Evolutionary conservation across 805 yeast genomes (phyloP), one percentile per base, ranked within the genome.

Genomic region (Komagataella pseudopastoris): DNA sequence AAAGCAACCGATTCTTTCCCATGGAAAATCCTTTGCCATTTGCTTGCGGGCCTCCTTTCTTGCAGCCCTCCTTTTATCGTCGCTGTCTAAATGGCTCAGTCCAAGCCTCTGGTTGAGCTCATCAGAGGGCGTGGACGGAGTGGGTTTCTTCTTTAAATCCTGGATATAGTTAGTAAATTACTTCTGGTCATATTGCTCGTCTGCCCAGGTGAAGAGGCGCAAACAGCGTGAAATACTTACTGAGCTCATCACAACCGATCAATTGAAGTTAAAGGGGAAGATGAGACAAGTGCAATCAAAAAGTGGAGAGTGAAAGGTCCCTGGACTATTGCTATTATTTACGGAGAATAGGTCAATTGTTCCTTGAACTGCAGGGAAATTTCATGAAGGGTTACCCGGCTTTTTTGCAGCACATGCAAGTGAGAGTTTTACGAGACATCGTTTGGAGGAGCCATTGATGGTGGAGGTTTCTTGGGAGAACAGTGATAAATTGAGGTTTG

Each of bases 1-100:
- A 49, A 57, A 67, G 7, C 62, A 57, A 36, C 71, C 72, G 49
- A 68, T 64, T 44, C 55, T 58, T 50, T 53, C 53, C 72, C 72
- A 68, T 2, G 68, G 65, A 53, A 68, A 67, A 36, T 58, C 60
- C 14, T 49, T 49, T 16, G 51, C 50, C 51, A 30, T 30, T 30
- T 8, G 39, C 12, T 10, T 30, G 39, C 39, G 39, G 14, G 39
- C 39, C 10, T 30, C 39, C 14, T 1, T 8, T 4, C 39, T 30
- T 44, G 39, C 39, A 5, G 39, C 39, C 14, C 14, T 30, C 39
- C 10, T 30, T 10, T 30, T 8, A 30, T 12, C 39, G 14, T 30
- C 39, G 14, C 39, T 30, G 14, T 30, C 39, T 30, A 30, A 30
- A 30, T 30, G 39, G n/a, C 39, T 10, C 39, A 30, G 14, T 30